A percentile compares a stretch with the other conserved stretches of the same genome.
Conservation (phyloP, 2,329 filamentous ascomycete genomes). For the Chrysoporthe puriensis region DNA sequence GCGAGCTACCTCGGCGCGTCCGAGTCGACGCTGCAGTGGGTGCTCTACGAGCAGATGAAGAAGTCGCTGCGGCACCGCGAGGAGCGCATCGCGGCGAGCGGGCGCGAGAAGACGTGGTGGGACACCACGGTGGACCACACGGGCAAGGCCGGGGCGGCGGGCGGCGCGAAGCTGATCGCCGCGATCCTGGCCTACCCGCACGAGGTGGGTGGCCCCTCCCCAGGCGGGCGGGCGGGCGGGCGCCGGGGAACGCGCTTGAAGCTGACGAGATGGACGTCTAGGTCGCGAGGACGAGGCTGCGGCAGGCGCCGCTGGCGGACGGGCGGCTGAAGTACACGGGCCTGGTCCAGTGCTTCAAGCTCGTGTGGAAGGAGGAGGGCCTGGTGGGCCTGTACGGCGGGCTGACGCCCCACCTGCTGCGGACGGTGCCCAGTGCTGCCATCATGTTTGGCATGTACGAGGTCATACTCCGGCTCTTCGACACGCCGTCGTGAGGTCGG, state of each 20-base stretch:
- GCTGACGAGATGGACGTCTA: constrained; percentile 36
- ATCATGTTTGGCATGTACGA: constrained; percentile 96
- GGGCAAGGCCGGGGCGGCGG: constrained; percentile 78
- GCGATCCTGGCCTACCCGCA: constrained; percentile 89
- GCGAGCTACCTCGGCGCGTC: constrained; percentile 90
- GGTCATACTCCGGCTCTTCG: constrained; percentile 55
- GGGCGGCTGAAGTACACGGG: constrained; percentile 85
- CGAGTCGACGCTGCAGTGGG: constrained; percentile 91
- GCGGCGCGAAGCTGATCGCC: constrained; percentile 83
- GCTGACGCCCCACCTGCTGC: constrained; percentile 86
- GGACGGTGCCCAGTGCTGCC: constrained; percentile 87
- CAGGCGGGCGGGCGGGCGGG: too few relatives aligned
- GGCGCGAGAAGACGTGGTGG: constrained; percentile 68
- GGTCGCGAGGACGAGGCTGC: constrained; percentile 81
- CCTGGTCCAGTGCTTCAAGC: constrained; percentile 83
- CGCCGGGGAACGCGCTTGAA: background rate
- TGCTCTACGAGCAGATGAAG: constrained; percentile 94
- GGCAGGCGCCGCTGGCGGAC: constrained; percentile 77
- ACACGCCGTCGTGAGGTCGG: constrained; percentile 33
- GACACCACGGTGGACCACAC: constrained; percentile 78
- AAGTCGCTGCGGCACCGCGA: constrained; percentile 68
- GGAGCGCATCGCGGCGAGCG: constrained; percentile 58
- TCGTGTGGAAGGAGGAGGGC: constrained; percentile 87
- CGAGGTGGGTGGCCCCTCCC: constrained; percentile 61
- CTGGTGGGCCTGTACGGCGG: constrained; percentile 86